Conservation (phyloP, 176 grass and related monocot genomes). For the Rhipidocladum racemiflorum region DNA sequence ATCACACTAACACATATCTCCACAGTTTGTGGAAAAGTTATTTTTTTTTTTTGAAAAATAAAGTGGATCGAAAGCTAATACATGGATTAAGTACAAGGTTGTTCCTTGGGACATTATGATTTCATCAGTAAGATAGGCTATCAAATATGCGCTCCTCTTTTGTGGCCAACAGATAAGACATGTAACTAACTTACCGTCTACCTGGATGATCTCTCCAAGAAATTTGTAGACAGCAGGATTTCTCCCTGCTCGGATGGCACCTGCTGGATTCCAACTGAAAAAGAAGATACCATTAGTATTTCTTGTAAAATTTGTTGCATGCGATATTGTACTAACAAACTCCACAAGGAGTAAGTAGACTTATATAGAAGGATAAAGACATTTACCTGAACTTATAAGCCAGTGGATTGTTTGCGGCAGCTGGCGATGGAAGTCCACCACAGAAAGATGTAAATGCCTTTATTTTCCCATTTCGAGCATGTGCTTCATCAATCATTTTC, state of each 20-base stretch:
- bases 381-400: conserved; percentile 91
- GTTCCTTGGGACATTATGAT: background rate
- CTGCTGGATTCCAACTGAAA: conserved; percentile 88
- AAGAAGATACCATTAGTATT: background rate
- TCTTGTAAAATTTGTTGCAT: background rate
- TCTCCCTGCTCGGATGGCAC: conserved; percentile 64
- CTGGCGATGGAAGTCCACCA: conserved; percentile 94
- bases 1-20: no score
- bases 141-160: background rate
- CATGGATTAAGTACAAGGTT: background rate
- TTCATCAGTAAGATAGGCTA: background rate
- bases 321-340: background rate
- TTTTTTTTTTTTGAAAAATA: background rate
- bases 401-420: conserved; percentile 88
- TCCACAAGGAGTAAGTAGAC: background rate
- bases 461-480: conserved; percentile 59
- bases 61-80: background rate
- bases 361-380: background rate
- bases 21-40: background rate
- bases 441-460: conserved; percentile 91
- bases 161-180: background rate
- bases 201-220: conserved; percentile 62
- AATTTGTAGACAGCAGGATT: conserved; percentile 85
- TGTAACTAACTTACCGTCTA: conserved; percentile 58
- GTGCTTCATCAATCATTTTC: conserved; percentile 98